A percentile compares a stretch with the other conserved stretches of the same genome.
Evolutionary conservation across 768 basidiomycete genomes (phyloP).

Genomic region (Pleurotus cornucopiae): DNA sequence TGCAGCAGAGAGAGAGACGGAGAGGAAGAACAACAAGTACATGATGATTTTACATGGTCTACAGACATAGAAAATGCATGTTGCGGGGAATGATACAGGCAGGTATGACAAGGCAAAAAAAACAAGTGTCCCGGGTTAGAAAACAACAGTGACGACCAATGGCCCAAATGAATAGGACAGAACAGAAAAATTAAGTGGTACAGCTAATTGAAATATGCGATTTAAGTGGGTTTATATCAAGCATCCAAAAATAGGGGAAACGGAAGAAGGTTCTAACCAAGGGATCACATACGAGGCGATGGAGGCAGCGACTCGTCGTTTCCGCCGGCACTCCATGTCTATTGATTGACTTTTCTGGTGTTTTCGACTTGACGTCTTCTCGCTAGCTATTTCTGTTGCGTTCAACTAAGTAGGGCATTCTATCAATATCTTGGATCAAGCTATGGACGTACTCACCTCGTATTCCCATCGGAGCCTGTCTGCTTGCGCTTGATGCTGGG

Average conservation of each 20-base stretch:
- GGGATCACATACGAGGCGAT: background rate
- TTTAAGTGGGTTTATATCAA: background rate
- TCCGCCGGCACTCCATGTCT: background rate
- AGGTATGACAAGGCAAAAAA: no score
- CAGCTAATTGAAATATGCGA: background rate
- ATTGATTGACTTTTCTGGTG: background rate
- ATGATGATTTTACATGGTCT: background rate
- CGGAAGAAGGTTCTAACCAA: background rate
- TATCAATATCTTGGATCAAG: no score
- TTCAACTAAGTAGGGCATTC: no score
- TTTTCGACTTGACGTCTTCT: background rate
- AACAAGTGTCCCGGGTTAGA: background rate
- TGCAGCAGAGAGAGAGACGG: background rate
- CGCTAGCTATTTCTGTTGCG: no score
- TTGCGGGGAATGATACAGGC: no score
- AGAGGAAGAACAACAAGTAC: background rate
- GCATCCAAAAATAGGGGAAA: background rate
- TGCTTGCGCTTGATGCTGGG: constrained; percentile 58
- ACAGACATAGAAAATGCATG: background rate
- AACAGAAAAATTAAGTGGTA: background rate
- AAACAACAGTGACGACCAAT: background rate
- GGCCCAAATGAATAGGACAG: background rate
- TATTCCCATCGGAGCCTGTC: constrained; percentile 6
- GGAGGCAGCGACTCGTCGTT: background rate
- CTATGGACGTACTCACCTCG: background rate